Base-by-base conservation (phyloP, 179 eudicot species). In the Silene vulgaris region DNA sequence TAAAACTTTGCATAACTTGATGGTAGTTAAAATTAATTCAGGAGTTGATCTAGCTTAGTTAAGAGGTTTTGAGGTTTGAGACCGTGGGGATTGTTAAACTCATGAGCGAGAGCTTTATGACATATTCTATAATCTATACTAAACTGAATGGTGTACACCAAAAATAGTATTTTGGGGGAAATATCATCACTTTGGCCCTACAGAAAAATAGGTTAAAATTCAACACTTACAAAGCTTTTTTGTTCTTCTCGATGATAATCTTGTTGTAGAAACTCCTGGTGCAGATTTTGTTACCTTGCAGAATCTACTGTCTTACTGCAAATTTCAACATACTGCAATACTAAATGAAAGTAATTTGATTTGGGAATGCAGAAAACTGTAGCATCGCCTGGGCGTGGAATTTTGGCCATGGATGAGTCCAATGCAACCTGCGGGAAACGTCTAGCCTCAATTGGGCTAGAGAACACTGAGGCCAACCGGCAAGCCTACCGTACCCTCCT, bases 381-480 rank as follows among this genome's bases (percentile, higher is more conserved):
- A 16, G 97, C 97, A 74, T 86, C 94, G 14, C 97, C 97, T 0
- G 97, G 97, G 32, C 90, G 89, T 13, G 97, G 97, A 70, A 92
- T 92, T 29, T 78, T 92, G 81, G 97, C 97, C 43, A 91, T 91
- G 94, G 97, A 92, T 64, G 97, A 92, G 81, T 92, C 97, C 0
- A 92, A 91, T 50, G 97, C 97, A 0, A 90, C 97, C 69, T 90
- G 96, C 79, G 97, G 96, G 65, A 92, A 92, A 80, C 89, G 96
- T 73, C 80, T 92, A 50, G 94, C 92, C 35, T 91, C 97, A 5
- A 92, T 92, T 5, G 97, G 97, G 71, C 88, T 92, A 11, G 97
- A 92, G 84, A 92, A 92, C 91, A 91, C 97, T 0, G 97, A 92
- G 84, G 96, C 95, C 35, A 92, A 92, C 87, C 91, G 97, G 71